phyloP scores from a whole-genome alignment of 768 basidiomycete species.

The Antrodiella citrinella region DNA sequence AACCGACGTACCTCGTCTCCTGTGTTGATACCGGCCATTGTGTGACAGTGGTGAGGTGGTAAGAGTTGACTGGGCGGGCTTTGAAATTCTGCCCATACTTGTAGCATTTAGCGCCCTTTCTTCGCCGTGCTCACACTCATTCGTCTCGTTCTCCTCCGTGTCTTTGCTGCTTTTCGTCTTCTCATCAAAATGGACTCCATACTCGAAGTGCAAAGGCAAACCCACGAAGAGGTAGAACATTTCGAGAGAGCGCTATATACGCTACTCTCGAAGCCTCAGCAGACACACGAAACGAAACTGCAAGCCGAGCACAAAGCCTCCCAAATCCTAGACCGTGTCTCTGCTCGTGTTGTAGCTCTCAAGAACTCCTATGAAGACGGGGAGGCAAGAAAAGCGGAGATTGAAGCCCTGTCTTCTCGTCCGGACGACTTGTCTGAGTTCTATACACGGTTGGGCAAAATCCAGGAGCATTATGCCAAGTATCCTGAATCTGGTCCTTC shows the following conservation, averaged over 20 bases:
- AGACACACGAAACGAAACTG: slow-evolving; percentile 54
- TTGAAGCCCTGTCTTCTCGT: slow-evolving; percentile 49
- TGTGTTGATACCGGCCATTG: slow-evolving; percentile 76
- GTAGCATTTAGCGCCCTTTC: slow-evolving; percentile 2
- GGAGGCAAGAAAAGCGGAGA: slow-evolving; percentile 60
- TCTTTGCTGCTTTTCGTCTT: not conserved
- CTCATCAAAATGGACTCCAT: slow-evolving; percentile 72
- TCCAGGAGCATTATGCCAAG: slow-evolving; percentile 94
- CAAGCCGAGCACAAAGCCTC: slow-evolving; percentile 85
- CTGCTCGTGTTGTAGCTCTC: slow-evolving; percentile 55
- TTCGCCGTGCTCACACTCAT: slow-evolving; percentile 3
- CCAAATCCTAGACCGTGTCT: slow-evolving; percentile 82
- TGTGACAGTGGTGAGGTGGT: slow-evolving; percentile 35
- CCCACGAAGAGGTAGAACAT: slow-evolving; percentile 92
- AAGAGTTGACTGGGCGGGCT: slow-evolving; percentile 38
- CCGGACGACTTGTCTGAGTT: slow-evolving; percentile 85
- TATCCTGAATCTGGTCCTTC: slow-evolving; percentile 86
- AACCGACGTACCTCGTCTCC: slow-evolving; percentile 68
- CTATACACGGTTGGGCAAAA: slow-evolving; percentile 90
- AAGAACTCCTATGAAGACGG: slow-evolving; percentile 73
- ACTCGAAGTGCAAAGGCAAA: slow-evolving; percentile 89
- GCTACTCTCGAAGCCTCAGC: slow-evolving; percentile 61
- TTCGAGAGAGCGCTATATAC: slow-evolving; percentile 83
- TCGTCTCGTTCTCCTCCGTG: slow-evolving; percentile 2
- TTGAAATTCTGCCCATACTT: slow-evolving; percentile 30